A percentile compares a stretch with the other conserved stretches of the same genome.
phyloP scores from a whole-genome alignment of 768 basidiomycete genomes.

The Pilatotrama ljubarskyi region DNA sequence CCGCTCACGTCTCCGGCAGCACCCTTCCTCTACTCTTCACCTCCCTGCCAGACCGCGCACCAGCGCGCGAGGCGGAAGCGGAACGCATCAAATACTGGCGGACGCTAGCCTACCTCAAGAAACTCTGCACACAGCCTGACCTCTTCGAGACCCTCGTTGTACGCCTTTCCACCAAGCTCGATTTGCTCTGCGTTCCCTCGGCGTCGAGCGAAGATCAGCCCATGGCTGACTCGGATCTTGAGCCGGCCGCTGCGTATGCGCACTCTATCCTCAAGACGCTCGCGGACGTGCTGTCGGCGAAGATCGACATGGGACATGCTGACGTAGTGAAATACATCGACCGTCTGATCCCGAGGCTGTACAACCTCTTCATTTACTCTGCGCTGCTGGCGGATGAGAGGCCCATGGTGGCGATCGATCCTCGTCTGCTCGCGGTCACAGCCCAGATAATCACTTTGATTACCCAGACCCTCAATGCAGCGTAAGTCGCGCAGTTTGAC shows the following conservation, averaged over 20 bases:
- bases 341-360: conserved; percentile 68
- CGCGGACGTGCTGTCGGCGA: conserved; percentile 55
- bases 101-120: conserved; percentile 64
- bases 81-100: conserved; percentile 69
- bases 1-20: conserved; percentile 66
- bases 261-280: conserved; percentile 80
- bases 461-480: conserved; percentile 56
- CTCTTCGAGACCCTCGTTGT: conserved; percentile 87
- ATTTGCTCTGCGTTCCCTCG: conserved; percentile 53
- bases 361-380: conserved; percentile 57
- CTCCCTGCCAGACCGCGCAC: conserved; percentile 68
- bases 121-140: conserved; percentile 68
- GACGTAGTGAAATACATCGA: conserved; percentile 86
- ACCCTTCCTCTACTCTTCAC: conserved; percentile 82
- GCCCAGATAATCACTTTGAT: conserved; percentile 69
- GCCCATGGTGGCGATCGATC: conserved; percentile 40
- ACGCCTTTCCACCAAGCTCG: conserved; percentile 74
- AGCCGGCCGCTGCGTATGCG: conserved; percentile 78
- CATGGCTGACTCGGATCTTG: conserved; percentile 38
- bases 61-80: conserved; percentile 49
- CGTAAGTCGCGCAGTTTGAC: conserved; percentile 50
- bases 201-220: conserved; percentile 23
- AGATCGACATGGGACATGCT: conserved; percentile 47
- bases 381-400: conserved; percentile 30
- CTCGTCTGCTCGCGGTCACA: conserved; percentile 59